Evolutionary conservation across 306 rosid genomes (phyloP), one percentile per base, ranked within the genome.

Genomic region (Corylus heterophylla): DNA sequence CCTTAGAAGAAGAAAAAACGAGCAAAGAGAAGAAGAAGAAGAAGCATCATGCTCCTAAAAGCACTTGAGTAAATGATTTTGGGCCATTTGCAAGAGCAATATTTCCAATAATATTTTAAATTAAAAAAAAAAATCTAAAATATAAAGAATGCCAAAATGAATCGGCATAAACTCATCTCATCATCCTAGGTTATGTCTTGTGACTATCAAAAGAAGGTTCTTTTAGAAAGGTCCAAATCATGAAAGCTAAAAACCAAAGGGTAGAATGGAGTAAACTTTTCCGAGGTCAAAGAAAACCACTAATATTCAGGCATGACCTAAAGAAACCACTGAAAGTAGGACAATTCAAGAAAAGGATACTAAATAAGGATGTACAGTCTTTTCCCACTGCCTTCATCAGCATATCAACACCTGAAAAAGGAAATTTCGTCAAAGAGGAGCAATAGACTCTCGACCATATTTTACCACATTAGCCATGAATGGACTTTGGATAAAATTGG

Each of bases 351-450:
- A 74, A 85, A 85, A 90, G 99, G 99, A 95, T 95, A 92, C 98
- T 90, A 87, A 95, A 95, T 75, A 95, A 84, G 78, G 99, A 83
- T 73, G 99, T 95, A 75, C 88, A 95, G 84, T 95, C 99, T 90
- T 87, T 95, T 80, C 99, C 98, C 82, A 95, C 94, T 45, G 93
- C 91, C 85, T 95, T 90, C 93, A 87, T 89, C 83, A 95, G 82
- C 79, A 91, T 93, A 82, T 95, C 98, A 82, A 87, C 94, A 85
- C 99, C 99, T 95, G 92, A 68, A 59, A 82, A 49, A 59, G 22
- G 17, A 67, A 61, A 27, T 35, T 29, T 52, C 54, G 69, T 50
- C 54, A 75, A 66, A 44, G 51, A 79, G 44, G 56, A 81, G 48
- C 75, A 5, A 22, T 59, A 8, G 45, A 42, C 8, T 42, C 45